Evolutionary conservation across 2,329 filamentous ascomycete species (phyloP).

Genomic region (Xylariaceae sp.): DNA sequence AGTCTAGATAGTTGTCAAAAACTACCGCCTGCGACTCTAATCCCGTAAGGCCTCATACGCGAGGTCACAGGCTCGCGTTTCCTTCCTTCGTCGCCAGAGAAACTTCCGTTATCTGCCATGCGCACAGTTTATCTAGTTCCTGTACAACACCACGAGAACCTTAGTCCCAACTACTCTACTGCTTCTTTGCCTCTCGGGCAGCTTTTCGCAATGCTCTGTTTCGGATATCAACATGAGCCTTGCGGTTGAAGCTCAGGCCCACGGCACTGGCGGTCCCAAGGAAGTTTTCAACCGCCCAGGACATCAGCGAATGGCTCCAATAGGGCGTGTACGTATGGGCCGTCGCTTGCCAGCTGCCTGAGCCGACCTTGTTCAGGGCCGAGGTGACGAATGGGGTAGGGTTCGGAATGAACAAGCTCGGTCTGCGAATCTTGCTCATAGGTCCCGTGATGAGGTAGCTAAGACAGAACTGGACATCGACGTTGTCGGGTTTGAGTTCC

Average conservation of each 20-base stretch:
- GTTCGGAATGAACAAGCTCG: slow-evolving; percentile 73
- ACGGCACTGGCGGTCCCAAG: slow-evolving; percentile 45
- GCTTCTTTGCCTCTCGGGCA: slow-evolving; percentile 74
- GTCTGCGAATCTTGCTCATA: slow-evolving; percentile 91
- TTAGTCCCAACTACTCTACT: no score
- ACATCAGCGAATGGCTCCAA: slow-evolving; percentile 87
- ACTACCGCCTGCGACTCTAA: no score
- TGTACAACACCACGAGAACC: no score
- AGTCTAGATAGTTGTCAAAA: no score
- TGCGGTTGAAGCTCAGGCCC: slow-evolving; percentile 47
- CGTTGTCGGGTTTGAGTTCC: slow-evolving; percentile 74
- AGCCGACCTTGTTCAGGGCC: slow-evolving; percentile 75
- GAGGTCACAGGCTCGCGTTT: no score
- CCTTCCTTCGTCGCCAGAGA: no score
- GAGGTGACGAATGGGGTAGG: slow-evolving; percentile 78
- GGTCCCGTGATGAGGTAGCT: slow-evolving; percentile 91
- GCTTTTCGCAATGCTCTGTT: slow-evolving; percentile 78
- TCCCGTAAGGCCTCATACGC: no score
- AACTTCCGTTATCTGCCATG: no score
- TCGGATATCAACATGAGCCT: slow-evolving; percentile 80
- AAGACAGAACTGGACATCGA: slow-evolving; percentile 87
- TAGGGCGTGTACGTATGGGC: slow-evolving; percentile 85
- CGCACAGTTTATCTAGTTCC: no score
- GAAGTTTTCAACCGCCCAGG: slow-evolving; percentile 69
- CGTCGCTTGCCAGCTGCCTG: slow-evolving; percentile 72